Evolutionary conservation across 306 rosid genomes (phyloP), one percentile per base, ranked within the genome.

Genomic region (Psophocarpus tetragonolobus): DNA sequence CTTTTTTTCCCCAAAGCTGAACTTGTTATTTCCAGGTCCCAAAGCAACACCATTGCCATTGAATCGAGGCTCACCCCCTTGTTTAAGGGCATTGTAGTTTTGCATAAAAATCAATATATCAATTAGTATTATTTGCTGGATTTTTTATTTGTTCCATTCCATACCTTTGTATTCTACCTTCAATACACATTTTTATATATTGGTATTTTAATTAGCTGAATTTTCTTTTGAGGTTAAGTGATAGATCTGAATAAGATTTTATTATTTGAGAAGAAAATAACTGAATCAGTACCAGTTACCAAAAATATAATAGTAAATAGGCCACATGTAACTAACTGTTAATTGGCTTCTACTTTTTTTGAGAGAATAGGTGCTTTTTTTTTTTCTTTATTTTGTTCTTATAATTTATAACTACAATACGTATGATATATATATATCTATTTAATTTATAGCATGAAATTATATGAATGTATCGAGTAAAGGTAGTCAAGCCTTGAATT

Each of bases 401-500:
- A 35, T 48, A 63, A 71, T 50, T 63, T 27, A 20, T 44, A 56
- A 51, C 18, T 36, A 24, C 12, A 21, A 45, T 58, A 39, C 30
- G 14, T 41, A 30, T 29, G 26, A 32, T 38, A 33, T 38, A 36
- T 26, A 26, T 53, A 13, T 67, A 15, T 73, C 51, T 77, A 30
- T 45, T 57, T 33, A 21, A 30, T 45, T 57, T 33, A 21, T 24
- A 23, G 17, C 51, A 57, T 47, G 71, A 17, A 41, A 65, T 35
- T 33, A 69, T 74, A 77, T 64, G 60, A 35, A 76, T 64, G 58
- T 78, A 68, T 74, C 42, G 13, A 11, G 38, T 73, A 45, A 60
- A 67, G 77, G 36, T 51, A 35, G 44, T 44, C 39, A 18, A 32
- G 64, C 63, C 32, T 78, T 30, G 45, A 23, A 48, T 66, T 27